Evolutionary conservation across 139 green algal genomes (phyloP), one percentile per base, ranked within the genome.

Genomic region (Volvox africanus): DNA sequence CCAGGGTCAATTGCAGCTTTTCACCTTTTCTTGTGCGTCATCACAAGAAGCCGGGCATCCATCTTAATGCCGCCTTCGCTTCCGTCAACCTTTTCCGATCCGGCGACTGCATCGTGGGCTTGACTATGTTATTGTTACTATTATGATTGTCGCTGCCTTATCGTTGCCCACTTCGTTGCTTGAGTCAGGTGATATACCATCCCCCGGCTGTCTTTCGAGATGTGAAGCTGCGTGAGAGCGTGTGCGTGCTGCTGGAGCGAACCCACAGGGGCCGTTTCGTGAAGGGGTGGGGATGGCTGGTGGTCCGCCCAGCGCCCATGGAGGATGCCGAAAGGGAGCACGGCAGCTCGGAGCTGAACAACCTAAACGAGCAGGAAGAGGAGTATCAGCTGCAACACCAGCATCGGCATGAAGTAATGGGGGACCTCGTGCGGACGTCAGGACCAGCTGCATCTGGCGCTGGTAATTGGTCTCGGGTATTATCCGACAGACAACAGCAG

Each of bases 241-340:
- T 89, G 28, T 89, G 85, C n/a, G 9, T 82, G 69, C 85, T 89
- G 85, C 68, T 71, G 69, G 85, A 82, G 69, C 18, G 44, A 11
- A 68, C 22, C 28, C n/a, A n/a, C 14, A 26, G 26, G 26, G 50
- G 28, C 22, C 85, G 85, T 36, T 89, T 89, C n/a, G 85, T 89
- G n/a, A 37, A 26, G 28, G 85, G 85, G 19, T 89, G 69, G 85
- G 85, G 22, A 0, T 89, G 85, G 85, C 37, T 89, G 69, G 69
- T 22, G 44, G 44, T 89, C 0, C 37, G 83, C 24, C 61, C 82
- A 21, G 55, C 16, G 30, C 61, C 55, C n/a, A 1, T 18, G 19
- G 55, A 21, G n/a, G 19, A 55, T 30, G n/a, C 9, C 2, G 50
- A 50, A 55, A 30, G n/a, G 16, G 24, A 73, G 65, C 65, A 12